Conservation (phyloP, 1,284 basidiomycete species). For the Apiotrichum siamense region DNA sequence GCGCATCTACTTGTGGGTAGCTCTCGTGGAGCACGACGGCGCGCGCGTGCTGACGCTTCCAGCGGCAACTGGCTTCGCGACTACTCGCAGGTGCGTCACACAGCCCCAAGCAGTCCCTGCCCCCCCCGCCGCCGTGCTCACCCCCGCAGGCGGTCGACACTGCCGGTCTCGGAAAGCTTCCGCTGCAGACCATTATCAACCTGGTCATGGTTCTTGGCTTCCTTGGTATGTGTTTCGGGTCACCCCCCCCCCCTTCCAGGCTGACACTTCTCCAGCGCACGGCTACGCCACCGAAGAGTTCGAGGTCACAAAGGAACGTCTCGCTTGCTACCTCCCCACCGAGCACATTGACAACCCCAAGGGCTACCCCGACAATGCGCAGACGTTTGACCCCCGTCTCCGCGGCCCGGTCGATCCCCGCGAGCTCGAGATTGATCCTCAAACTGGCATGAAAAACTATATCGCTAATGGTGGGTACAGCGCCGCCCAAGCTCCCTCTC, state of each 20-base stretch:
- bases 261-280: conserved; percentile 6
- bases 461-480: conserved; percentile 68
- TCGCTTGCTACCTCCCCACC: conserved; percentile 78
- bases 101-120: too few species aligned
- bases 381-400: conserved; percentile 67
- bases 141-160: conserved; percentile 69
- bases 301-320: conserved; percentile 79
- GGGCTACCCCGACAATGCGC: conserved; percentile 77
- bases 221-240: conserved; percentile 5
- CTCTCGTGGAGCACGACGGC: neutral
- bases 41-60: conserved; percentile 50
- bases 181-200: conserved; percentile 73
- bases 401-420: conserved; percentile 67
- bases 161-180: conserved; percentile 63
- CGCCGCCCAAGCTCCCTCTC: neutral
- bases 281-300: conserved; percentile 57
- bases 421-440: conserved; percentile 79
- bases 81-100: conserved; percentile 52
- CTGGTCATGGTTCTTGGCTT: conserved; percentile 85
- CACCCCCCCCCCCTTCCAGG: neutral
- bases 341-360: conserved; percentile 84
- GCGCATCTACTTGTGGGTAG: conserved; percentile 35
- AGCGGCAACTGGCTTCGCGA: conserved; percentile 60
- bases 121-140: too few species aligned
- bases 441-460: conserved; percentile 93